Conservation (phyloP, 2,329 filamentous ascomycete species). For the Monilinia polystroma region DNA sequence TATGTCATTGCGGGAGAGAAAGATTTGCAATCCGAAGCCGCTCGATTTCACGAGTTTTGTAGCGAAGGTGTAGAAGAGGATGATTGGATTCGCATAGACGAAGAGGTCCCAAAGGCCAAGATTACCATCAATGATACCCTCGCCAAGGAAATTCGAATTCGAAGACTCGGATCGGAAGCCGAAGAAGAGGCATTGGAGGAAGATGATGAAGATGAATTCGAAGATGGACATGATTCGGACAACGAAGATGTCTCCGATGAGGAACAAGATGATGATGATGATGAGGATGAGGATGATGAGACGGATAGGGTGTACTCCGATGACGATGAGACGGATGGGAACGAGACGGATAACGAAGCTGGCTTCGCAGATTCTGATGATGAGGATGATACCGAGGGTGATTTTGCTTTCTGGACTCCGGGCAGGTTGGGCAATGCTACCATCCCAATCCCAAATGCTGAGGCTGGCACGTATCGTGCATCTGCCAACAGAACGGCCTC, state of each 20-base stretch:
- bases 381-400: conserved; percentile 62
- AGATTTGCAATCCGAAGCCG: conserved; percentile 48
- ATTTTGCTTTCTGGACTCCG: conserved; percentile 63
- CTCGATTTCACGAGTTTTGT: conserved; percentile 86
- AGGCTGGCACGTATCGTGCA: conserved; percentile 34
- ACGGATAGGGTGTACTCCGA: conserved; percentile 50
- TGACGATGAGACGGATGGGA: conserved; percentile 61
- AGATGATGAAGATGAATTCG: conserved; percentile 54
- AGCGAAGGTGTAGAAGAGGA: conserved; percentile 79
- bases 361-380: conserved; percentile 70
- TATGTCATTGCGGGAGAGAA: conserved; percentile 39
- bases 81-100: conserved; percentile 79
- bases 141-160: conserved; percentile 83
- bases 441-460: conserved; percentile 24
- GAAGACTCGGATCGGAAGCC: conserved; percentile 80
- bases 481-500: conserved; percentile 48
- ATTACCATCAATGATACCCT: conserved; percentile 89
- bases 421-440: conserved; percentile 40
- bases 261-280: conserved; percentile 64
- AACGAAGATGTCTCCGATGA: conserved; percentile 49
- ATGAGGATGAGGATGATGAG: conserved; percentile 64
- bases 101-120: conserved; percentile 55
- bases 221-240: conserved; percentile 46
- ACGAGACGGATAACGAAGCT: conserved; percentile 66
- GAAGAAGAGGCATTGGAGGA: conserved; percentile 85